Conservation (phyloP, 306 rosid genomes). For the Delonix regia region DNA sequence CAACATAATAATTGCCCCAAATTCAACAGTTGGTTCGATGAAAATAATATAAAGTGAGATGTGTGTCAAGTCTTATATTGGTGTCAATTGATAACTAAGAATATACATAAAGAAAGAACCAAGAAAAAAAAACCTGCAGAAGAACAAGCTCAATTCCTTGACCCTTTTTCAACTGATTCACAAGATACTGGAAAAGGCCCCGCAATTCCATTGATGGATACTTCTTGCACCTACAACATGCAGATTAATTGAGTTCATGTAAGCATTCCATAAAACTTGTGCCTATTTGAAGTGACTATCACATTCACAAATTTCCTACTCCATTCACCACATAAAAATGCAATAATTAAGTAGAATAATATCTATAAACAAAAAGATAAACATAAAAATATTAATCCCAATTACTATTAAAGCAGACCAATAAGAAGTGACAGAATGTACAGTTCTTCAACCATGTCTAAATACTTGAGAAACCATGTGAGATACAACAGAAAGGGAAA, state of each 20-base stretch:
- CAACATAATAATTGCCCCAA: no score
- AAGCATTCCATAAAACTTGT: conserved; percentile 27
- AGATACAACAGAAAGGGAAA: background rate
- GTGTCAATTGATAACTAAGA: background rate
- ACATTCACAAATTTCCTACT: conserved; percentile 14
- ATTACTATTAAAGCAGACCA: background rate
- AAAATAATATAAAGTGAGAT: no score
- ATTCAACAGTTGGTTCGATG: no score
- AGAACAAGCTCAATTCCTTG: conserved; percentile 95
- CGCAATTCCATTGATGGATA: conserved; percentile 98
- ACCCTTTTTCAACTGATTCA: conserved; percentile 93
- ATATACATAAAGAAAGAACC: background rate
- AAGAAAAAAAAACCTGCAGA: conserved; percentile 67
- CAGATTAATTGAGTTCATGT: conserved; percentile 15
- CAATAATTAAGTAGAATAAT: background rate
- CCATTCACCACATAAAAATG: conserved; percentile 21
- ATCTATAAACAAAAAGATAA: conserved; percentile 12
- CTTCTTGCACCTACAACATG: conserved; percentile 82
- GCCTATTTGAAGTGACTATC: conserved; percentile 26
- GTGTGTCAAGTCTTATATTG: no score
- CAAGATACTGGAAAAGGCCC: conserved; percentile 98
- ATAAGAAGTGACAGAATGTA: conserved; percentile 12
- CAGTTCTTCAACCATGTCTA: background rate
- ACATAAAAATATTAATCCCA: background rate
- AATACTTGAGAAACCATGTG: background rate